A percentile compares a stretch with the other conserved stretches of the same genome.
These are phyloP conservation scores for Xylaria sp. DNA, from an alignment of 2,329 filamentous ascomycete species.

Conservation along the genomic window DNA sequence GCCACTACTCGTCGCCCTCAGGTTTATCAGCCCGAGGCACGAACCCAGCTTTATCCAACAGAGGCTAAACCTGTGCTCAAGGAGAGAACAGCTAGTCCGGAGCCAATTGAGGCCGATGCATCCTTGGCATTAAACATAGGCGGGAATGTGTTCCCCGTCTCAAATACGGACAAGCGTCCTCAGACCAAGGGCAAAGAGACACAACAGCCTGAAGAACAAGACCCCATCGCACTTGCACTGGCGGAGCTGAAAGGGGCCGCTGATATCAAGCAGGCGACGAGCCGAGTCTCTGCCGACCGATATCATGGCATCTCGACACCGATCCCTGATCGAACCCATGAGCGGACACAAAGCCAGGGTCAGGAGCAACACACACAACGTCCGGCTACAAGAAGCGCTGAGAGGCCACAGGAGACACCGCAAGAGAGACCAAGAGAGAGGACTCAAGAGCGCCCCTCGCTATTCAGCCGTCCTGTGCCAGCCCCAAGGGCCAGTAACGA, in stretches of 20 bases:
- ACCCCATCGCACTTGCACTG: conserved; percentile 90
- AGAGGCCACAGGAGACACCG: neutral
- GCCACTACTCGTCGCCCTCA: conserved; percentile 46
- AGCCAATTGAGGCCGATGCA: conserved; percentile 88
- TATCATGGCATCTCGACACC: conserved; percentile 94
- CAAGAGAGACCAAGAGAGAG: conserved; percentile 37
- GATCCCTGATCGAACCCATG: conserved; percentile 54
- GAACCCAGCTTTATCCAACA: conserved; percentile 47
- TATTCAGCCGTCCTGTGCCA: conserved; percentile 51
- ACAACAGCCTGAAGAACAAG: conserved; percentile 65
- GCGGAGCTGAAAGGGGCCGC: conserved; percentile 88
- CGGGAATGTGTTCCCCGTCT: conserved; percentile 94
- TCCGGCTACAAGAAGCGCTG: neutral
- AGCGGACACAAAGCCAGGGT: conserved; percentile 39
- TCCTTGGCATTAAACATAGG: conserved; percentile 94
- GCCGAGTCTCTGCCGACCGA: conserved; percentile 90
- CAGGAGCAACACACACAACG: conserved; percentile 9
- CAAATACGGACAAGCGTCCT: conserved; percentile 71
- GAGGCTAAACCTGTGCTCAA: conserved; percentile 46
- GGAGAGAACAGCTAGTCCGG: conserved; percentile 68
- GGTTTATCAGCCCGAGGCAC: conserved; percentile 42
- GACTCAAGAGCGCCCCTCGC: conserved; percentile 40
- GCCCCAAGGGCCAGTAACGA: conserved; percentile 47
- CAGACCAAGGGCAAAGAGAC: conserved; percentile 46
- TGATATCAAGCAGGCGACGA: conserved; percentile 76